Conservation (phyloP, 805 yeast species). For the Candida patagonica region DNA sequence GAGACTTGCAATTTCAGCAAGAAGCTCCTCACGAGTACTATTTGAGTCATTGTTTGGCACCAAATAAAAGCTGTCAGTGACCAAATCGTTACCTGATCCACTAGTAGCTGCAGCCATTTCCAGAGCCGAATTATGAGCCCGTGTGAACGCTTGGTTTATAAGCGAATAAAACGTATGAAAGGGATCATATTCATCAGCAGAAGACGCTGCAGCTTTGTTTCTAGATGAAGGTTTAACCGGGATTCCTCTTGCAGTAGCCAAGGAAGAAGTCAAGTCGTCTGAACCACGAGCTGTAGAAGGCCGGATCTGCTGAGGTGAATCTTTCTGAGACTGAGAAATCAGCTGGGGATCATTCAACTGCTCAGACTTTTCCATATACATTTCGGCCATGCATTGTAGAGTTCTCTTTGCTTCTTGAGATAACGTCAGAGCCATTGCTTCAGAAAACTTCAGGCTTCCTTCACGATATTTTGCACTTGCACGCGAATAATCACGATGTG, state of each 20-base stretch:
- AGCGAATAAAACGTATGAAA: conserved; percentile 18
- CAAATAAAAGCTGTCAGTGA: conserved; percentile 26
- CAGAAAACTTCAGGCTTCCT: conserved; percentile 29
- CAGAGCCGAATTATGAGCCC: conserved; percentile 12
- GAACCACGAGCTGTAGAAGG: neutral
- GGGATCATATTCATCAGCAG: conserved; percentile 18
- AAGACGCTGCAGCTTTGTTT: conserved; percentile 4
- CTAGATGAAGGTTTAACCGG: conserved; percentile 1
- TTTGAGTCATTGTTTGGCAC: conserved; percentile 25
- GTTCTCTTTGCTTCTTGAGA: conserved; percentile 24
- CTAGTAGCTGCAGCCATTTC: conserved; percentile 5
- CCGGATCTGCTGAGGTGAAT: neutral
- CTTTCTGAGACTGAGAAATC: conserved; percentile 2
- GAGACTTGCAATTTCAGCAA: conserved; percentile 27
- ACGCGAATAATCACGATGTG: conserved; percentile 33
- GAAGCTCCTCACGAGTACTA: conserved; percentile 26
- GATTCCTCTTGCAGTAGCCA: conserved; percentile 24
- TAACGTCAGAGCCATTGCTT: conserved; percentile 19
- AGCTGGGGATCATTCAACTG: conserved; percentile 20
- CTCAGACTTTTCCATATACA: conserved; percentile 25
- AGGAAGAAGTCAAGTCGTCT: conserved; percentile 15
- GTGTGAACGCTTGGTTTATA: conserved; percentile 12
- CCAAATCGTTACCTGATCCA: neutral
- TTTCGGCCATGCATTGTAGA: conserved; percentile 24
- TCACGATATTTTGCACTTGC: conserved; percentile 34